phyloP scores from a whole-genome alignment of 208 protist species.

The Strigomonas galati region DNA sequence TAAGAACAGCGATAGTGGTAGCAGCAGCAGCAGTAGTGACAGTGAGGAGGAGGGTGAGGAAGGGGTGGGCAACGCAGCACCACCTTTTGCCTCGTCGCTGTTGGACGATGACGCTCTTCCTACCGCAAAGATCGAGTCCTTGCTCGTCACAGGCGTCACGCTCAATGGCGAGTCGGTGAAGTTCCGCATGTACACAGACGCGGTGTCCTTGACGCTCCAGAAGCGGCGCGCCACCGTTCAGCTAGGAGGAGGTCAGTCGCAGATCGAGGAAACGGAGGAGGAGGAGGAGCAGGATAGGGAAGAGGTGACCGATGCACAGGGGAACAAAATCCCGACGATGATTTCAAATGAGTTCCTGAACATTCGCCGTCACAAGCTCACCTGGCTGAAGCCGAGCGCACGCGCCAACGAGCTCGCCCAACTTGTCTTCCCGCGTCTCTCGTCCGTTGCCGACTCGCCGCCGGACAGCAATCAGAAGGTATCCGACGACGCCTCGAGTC shows the following conservation, averaged over 20 bases:
- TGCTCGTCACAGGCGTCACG: slow-evolving; percentile 1
- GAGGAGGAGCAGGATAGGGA: background rate
- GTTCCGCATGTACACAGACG: slow-evolving; percentile 5
- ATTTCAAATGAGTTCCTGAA: background rate
- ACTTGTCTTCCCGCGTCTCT: background rate
- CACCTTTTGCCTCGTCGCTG: background rate
- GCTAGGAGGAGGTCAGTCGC: background rate
- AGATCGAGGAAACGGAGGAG: background rate
- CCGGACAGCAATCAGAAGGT: background rate
- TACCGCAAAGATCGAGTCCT: background rate
- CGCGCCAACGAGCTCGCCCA: background rate
- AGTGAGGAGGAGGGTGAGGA: background rate
- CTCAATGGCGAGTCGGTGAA: slow-evolving; percentile 6
- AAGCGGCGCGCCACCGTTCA: no score
- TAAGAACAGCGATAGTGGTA: background rate
- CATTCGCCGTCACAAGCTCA: background rate
- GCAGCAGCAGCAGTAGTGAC: background rate
- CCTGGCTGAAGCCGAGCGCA: background rate
- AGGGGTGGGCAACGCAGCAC: no score
- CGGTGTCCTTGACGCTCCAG: background rate
- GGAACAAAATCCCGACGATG: background rate
- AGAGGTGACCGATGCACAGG: background rate
- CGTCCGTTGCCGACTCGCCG: background rate
- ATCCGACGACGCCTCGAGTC: background rate
- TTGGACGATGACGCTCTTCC: background rate